Conservation (phyloP, 2,329 filamentous ascomycete genomes). For the Pseudogymnoascus sp. region DNA sequence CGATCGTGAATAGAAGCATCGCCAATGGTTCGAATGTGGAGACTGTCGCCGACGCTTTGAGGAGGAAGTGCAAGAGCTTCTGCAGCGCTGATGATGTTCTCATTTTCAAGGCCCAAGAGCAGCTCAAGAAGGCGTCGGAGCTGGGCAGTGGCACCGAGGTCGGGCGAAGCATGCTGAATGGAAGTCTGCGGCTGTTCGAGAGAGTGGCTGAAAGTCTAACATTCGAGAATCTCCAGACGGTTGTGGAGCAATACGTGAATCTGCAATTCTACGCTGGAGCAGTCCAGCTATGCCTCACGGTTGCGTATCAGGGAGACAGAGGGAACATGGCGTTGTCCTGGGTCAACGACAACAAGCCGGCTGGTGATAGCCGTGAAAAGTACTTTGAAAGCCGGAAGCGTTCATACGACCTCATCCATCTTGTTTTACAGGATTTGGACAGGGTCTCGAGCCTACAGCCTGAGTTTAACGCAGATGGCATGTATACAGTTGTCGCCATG, state of each 20-base stretch:
- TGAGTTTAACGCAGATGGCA: slow-evolving; percentile 63
- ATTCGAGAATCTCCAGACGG: slow-evolving; percentile 69
- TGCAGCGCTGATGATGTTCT: slow-evolving; percentile 95
- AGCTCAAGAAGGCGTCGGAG: slow-evolving; percentile 80
- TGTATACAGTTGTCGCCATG: slow-evolving; percentile 65
- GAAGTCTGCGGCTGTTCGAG: slow-evolving; percentile 81
- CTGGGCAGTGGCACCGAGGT: slow-evolving; percentile 66
- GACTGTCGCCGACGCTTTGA: slow-evolving; percentile 88
- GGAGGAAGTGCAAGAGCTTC: slow-evolving; percentile 89
- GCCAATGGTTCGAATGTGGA: slow-evolving; percentile 95
- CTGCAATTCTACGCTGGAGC: slow-evolving; percentile 91
- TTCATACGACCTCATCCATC: slow-evolving; percentile 83
- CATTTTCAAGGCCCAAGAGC: slow-evolving; percentile 96
- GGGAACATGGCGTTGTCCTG: slow-evolving; percentile 79
- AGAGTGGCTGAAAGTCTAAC: slow-evolving; percentile 79
- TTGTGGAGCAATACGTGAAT: slow-evolving; percentile 69
- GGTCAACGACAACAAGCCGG: slow-evolving; percentile 75
- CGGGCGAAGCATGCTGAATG: slow-evolving; percentile 72
- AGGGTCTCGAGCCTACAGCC: slow-evolving; percentile 59
- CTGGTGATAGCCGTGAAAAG: slow-evolving; percentile 58
- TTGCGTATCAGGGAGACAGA: slow-evolving; percentile 77
- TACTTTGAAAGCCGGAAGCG: slow-evolving; percentile 64
- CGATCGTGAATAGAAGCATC: slow-evolving; percentile 96
- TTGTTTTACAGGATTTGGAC: slow-evolving; percentile 73
- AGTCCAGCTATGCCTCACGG: slow-evolving; percentile 75